These are phyloP conservation scores for Garcileccinum viscosum DNA, from an alignment of 1,284 basidiomycete genomes.

Conservation along the genomic window DNA sequence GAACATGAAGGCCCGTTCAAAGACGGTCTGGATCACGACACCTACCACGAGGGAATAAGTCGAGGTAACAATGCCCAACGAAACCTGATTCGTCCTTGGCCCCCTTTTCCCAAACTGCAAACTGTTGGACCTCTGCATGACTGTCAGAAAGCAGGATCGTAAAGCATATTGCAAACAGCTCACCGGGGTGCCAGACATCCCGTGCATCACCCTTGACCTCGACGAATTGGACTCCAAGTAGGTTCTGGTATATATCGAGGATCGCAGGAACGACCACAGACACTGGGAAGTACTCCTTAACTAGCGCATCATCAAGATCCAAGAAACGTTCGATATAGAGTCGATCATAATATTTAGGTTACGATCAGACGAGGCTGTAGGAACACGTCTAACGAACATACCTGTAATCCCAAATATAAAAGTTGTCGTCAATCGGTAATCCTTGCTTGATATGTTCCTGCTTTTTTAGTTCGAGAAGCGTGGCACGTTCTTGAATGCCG, in stretches of 20 bases:
- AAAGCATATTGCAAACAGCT: constrained; percentile 16
- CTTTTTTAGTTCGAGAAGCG: constrained; percentile 73
- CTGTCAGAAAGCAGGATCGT: constrained; percentile 5
- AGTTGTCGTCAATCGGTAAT: constrained; percentile 34
- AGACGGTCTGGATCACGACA: not conserved
- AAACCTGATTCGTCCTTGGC: constrained; percentile 73
- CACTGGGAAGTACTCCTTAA: constrained; percentile 88
- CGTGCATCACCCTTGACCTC: constrained; percentile 58
- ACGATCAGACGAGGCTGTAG: not conserved
- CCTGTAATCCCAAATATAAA: not conserved
- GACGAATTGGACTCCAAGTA: constrained; percentile 76
- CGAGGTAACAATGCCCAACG: constrained; percentile 82
- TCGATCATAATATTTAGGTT: constrained; percentile 65
- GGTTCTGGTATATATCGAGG: constrained; percentile 77
- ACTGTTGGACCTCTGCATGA: constrained; percentile 73
- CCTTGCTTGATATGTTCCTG: constrained; percentile 68
- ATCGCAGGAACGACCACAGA: constrained; percentile 79
- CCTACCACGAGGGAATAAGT: constrained; percentile 82
- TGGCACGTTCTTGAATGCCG: constrained; percentile 67
- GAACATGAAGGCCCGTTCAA: not conserved
- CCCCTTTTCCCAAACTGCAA: constrained; percentile 79
- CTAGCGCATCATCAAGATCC: constrained; percentile 70
- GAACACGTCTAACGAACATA: not conserved
- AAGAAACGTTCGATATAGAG: constrained; percentile 70
- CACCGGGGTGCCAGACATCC: constrained; percentile 74